Conservation (phyloP, 306 rosid species). For the Pyrus communis region DNA sequence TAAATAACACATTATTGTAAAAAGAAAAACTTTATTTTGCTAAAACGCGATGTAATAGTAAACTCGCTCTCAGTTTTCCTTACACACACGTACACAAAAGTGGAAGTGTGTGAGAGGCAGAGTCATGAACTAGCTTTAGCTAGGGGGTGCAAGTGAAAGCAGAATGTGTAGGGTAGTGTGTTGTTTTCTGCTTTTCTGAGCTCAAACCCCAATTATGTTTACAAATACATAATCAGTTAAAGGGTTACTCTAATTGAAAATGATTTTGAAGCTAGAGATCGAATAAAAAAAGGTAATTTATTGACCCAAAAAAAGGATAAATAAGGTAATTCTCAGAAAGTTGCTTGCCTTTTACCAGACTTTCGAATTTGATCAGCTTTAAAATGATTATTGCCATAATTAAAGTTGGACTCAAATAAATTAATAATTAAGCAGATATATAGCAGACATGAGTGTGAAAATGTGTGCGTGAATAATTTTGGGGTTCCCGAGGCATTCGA, state of each 20-base stretch:
- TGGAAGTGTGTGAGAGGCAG: slow-evolving; percentile 36
- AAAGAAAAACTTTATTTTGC: too few species aligned
- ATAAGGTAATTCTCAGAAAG: slow-evolving; percentile 27
- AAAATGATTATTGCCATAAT: slow-evolving; percentile 68
- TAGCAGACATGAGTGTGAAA: slow-evolving; percentile 9
- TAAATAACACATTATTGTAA: too few species aligned
- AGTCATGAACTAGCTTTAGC: slow-evolving; percentile 13
- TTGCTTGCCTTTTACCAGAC: slow-evolving; percentile 34
- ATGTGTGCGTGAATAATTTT: slow-evolving; percentile 1
- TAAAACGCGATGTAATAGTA: too few species aligned
- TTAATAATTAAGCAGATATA: background rate
- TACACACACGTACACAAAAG: slow-evolving; percentile 30
- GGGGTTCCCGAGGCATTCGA: slow-evolving; percentile 43
- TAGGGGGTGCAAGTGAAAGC: slow-evolving; percentile 4
- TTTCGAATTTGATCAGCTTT: slow-evolving; percentile 11
- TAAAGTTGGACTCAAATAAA: slow-evolving; percentile 22
- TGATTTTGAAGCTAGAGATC: background rate
- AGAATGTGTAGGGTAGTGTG: slow-evolving; percentile 33
- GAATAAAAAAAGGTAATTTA: background rate
- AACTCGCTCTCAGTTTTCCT: background rate
- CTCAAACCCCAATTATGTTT: slow-evolving; percentile 49
- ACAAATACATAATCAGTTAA: background rate
- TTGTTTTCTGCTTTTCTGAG: slow-evolving; percentile 19
- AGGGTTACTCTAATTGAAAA: background rate
- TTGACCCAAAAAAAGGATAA: background rate